Evolutionary conservation across 306 rosid genomes (phyloP).

Genomic region (Vigna trinervia): DNA sequence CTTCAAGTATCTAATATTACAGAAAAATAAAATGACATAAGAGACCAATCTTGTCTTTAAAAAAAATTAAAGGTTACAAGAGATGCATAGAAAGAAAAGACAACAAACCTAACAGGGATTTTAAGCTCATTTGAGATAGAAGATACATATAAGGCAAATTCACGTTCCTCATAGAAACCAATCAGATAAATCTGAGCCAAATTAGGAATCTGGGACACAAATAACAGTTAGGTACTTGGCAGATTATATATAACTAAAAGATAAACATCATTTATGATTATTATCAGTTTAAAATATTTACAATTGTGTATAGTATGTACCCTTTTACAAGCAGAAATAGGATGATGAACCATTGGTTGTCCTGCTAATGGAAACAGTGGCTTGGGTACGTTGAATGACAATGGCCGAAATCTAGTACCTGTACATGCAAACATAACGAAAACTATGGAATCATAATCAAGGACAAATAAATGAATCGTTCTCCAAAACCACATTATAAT

Average conservation of each 20-base stretch:
- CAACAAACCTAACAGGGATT: constrained; percentile 80
- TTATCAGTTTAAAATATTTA: neutral
- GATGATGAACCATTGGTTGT: constrained; percentile 98
- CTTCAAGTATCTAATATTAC: constrained; percentile 70
- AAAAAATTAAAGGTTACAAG: constrained; percentile 5
- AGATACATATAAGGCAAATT: constrained; percentile 79
- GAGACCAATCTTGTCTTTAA: constrained; percentile 14
- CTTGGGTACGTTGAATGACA: constrained; percentile 88
- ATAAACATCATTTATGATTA: neutral
- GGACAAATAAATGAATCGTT: neutral
- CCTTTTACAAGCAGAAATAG: constrained; percentile 94
- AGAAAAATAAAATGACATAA: neutral
- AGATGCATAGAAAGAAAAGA: constrained; percentile 12
- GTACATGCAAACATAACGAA: constrained; percentile 27
- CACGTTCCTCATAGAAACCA: constrained; percentile 98
- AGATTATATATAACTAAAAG: neutral
- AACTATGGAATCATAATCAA: neutral
- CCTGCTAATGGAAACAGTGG: constrained; percentile 98
- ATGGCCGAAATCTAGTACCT: constrained; percentile 97
- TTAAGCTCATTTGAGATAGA: constrained; percentile 93
- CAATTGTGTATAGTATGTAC: constrained; percentile 49
- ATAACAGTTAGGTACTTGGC: constrained; percentile 11
- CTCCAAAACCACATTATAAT: neutral
- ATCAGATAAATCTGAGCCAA: constrained; percentile 81
- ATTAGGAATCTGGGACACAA: constrained; percentile 78